Conservation (phyloP, 345 rosid genomes). For the Dipteronia sinensis region DNA sequence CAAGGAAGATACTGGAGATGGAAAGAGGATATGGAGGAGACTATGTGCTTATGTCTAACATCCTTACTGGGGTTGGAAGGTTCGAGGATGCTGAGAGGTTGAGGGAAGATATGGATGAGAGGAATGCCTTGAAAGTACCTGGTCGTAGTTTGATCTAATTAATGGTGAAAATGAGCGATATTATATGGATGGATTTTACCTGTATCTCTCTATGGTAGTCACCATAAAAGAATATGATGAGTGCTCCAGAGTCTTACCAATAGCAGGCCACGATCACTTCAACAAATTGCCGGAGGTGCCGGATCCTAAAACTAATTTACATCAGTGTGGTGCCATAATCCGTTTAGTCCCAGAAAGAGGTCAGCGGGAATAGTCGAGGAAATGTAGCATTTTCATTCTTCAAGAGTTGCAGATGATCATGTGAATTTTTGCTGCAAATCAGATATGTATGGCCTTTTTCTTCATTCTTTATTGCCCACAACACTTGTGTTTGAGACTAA, state of each 20-base stretch:
- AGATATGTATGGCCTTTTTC: neutral
- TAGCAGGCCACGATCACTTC: neutral
- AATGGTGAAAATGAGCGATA: neutral
- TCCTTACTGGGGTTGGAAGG: constrained; percentile 66
- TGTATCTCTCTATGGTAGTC: neutral
- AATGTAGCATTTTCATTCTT: neutral
- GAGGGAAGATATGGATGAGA: constrained; percentile 58
- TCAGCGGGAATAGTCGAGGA: too few species aligned
- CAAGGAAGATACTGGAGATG: constrained; percentile 64
- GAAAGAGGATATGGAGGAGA: constrained; percentile 81
- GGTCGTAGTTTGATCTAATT: constrained; percentile 49
- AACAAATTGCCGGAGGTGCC: neutral
- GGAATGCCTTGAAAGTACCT: constrained; percentile 54
- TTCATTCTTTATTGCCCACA: neutral
- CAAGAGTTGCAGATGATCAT: neutral
- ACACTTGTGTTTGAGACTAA: neutral
- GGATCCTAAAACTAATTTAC: neutral
- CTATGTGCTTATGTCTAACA: constrained; percentile 71
- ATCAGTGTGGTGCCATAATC: neutral
- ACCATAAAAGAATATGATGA: neutral
- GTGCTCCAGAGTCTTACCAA: neutral
- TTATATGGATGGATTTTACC: neutral
- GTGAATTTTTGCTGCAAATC: neutral
- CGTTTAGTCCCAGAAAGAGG: neutral
- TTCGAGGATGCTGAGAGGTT: constrained; percentile 60